These are phyloP conservation scores for Carpinus fangiana DNA, from an alignment of 306 rosid species.

Conservation along the genomic window DNA sequence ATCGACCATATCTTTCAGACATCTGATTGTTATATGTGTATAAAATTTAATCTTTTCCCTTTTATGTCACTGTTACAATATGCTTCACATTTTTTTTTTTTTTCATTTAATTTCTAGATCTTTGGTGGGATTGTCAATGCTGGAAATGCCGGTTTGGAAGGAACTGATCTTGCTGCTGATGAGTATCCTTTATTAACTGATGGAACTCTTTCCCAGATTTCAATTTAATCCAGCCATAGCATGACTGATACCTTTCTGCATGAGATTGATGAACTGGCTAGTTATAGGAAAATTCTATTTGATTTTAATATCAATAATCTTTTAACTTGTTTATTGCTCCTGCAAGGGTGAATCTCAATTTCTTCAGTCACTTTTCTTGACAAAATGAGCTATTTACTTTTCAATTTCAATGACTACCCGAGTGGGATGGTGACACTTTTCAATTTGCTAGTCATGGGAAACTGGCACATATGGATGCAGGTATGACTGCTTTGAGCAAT, in stretches of 20 bases:
- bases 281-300: neutral
- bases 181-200: conserved; percentile 77
- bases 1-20: neutral
- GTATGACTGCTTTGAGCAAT: conserved; percentile 40
- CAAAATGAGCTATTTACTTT: conserved; percentile 78
- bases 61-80: conserved; percentile 12
- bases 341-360: conserved; percentile 19
- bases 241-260: neutral
- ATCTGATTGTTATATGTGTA: neutral
- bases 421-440: conserved; percentile 99
- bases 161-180: conserved; percentile 64
- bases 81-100: conserved; percentile 13
- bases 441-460: conserved; percentile 84
- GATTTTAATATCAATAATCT: neutral
- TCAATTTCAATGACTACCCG: conserved; percentile 93
- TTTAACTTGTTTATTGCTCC: conserved; percentile 8
- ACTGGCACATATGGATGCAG: conserved; percentile 84
- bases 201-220: conserved; percentile 8
- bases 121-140: conserved; percentile 89
- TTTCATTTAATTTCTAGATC: conserved; percentile 41
- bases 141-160: conserved; percentile 71
- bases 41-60: neutral
- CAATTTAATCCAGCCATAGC: conserved; percentile 23
- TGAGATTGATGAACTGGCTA: neutral
- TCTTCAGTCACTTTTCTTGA: conserved; percentile 56